Base-by-base conservation (phyloP, 805 yeast species). In the Nakazawaea wickerhamii region DNA sequence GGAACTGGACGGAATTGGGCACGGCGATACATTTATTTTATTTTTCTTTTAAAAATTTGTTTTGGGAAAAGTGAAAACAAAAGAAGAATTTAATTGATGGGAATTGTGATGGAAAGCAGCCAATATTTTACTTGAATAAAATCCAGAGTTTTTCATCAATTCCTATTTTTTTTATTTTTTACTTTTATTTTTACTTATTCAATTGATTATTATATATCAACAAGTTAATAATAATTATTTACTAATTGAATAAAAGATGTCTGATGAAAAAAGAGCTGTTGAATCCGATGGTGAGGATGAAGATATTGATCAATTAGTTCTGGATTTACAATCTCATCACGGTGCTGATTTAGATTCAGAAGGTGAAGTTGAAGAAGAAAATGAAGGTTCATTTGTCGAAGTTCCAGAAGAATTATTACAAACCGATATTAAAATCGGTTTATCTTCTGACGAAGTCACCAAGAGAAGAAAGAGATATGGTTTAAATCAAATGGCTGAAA, bases 391-490 rank as follows among this genome's bases (percentile, higher is more conserved):
- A 47, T 78, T 80, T 64, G 79, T 82, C 66, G 84, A 84, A 48
- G 88, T 87, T 41, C 95, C 95, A 43, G 95, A 88, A 57, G 93
- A 84, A 60, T 67, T 84, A 53, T 73, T 87, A 58, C 82, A 84
- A 66, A 87, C 96, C 49, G 86, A 83, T 71, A 89, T 90, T 41
- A 61, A 78, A 40, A 61, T 62, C 55, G 96, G 96, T 78, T 76
- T 87, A 59, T 63, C 82, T 48, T 67, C 78, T 48, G 95, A 83
- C 36, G 95, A 87, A 65, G 95, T 85, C 47, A 44, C 65, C 60
- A 80, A 73, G 65, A 81, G 96, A 76, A 78, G 95, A 72, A 86
- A 85, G 85, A 85, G 82, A 78, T 87, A 67, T 61, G 96, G 96
- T 75, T 70, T 78, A 51, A 87, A 87, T 69, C 90, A 84, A 71